Percentiles rank a stretch among this genome's conserved stretches.
Evolutionary conservation across 495 filamentous ascomycete genomes (phyloP).

Genomic region (Podospora sp.): DNA sequence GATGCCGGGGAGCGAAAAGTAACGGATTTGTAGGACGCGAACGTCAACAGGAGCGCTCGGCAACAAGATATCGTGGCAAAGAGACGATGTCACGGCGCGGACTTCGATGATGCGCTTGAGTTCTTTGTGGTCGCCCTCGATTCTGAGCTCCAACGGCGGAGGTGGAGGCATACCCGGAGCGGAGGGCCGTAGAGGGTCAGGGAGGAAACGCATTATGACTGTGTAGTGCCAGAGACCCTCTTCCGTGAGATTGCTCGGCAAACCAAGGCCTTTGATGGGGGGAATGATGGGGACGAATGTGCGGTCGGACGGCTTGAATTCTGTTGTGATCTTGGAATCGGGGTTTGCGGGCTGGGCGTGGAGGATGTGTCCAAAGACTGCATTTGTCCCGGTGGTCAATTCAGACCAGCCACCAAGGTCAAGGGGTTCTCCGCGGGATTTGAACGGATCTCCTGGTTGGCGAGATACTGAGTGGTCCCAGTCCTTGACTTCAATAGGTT

Average conservation of each 20-base stretch:
- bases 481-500: conserved; percentile 16
- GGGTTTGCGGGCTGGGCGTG: conserved; percentile 26
- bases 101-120: conserved; percentile 26
- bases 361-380: conserved; percentile 47
- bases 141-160: conserved; percentile 40
- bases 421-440: neutral
- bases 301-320: conserved; percentile 20
- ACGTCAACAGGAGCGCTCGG: conserved; percentile 44
- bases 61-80: conserved; percentile 34
- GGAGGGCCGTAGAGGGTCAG: conserved; percentile 20
- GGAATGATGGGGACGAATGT: conserved; percentile 33
- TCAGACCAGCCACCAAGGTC: conserved; percentile 31
- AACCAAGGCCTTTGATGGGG: conserved; percentile 23
- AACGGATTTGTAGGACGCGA: conserved; percentile 42
- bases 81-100: conserved; percentile 26
- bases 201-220: conserved; percentile 34
- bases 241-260: conserved; percentile 28
- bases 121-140: conserved; percentile 36
- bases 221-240: conserved; percentile 30
- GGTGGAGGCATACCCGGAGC: neutral
- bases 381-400: conserved; percentile 35
- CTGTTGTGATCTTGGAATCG: conserved; percentile 2
- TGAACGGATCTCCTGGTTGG: neutral
- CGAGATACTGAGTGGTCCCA: neutral
- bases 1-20: conserved; percentile 28